Percentiles rank a stretch among this genome's conserved stretches.
Evolutionary conservation across 495 filamentous ascomycete species (phyloP).

Genomic region (Penicillium nucicola): DNA sequence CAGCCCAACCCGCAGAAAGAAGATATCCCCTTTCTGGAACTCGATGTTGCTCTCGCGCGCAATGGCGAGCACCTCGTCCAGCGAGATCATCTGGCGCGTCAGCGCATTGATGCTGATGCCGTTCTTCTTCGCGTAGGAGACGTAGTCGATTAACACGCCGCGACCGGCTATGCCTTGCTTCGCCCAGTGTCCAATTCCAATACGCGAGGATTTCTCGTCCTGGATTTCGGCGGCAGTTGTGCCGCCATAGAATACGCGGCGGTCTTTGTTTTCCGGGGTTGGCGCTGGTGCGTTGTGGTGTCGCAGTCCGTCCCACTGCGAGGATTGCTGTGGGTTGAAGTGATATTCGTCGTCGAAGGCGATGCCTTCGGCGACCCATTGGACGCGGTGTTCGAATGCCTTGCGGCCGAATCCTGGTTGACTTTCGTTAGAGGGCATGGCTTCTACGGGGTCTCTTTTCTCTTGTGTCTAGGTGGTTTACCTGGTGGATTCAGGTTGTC

Average conservation of each 20-base stretch:
- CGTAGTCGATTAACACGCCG: constrained; percentile 55
- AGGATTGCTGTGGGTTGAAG: constrained; percentile 72
- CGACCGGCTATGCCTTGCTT: constrained; percentile 53
- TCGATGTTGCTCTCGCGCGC: constrained; percentile 58
- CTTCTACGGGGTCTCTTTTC: too few relatives aligned
- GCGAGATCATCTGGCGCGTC: constrained; percentile 58
- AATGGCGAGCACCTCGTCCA: constrained; percentile 46
- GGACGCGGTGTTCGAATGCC: constrained; percentile 55
- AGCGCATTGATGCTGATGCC: constrained; percentile 54
- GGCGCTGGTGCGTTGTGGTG: constrained; percentile 48
- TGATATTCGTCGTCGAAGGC: constrained; percentile 67
- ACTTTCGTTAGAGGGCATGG: background rate
- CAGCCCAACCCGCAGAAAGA: constrained; percentile 73
- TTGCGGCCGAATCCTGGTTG: constrained; percentile 50
- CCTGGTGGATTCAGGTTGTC: constrained; percentile 46
- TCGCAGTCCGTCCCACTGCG: constrained; percentile 78
- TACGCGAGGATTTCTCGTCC: constrained; percentile 48
- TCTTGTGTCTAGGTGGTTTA: constrained; percentile 6
- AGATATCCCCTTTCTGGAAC: constrained; percentile 59
- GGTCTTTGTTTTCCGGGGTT: constrained; percentile 30
- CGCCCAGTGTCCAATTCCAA: constrained; percentile 48
- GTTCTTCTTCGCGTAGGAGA: constrained; percentile 43
- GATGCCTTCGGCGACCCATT: constrained; percentile 44
- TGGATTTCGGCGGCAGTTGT: constrained; percentile 51
- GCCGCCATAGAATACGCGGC: constrained; percentile 51